Conservation (phyloP, 805 yeast genomes). For the Candida dajiaensis region DNA sequence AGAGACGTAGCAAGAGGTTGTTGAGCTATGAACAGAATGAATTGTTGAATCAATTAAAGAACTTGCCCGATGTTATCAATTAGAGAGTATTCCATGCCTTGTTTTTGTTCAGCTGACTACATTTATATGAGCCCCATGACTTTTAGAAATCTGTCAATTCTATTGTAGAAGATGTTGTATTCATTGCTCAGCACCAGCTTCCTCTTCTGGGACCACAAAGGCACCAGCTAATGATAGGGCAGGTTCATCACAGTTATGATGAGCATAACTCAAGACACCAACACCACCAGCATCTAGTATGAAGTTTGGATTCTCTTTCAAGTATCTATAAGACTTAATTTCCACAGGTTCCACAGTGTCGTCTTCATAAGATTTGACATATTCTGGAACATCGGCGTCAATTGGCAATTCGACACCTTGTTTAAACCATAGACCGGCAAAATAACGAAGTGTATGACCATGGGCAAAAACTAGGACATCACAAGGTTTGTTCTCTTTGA, state of each 20-base stretch:
- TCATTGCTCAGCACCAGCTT: conserved; percentile 27
- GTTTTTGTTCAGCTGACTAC: too few relatives aligned
- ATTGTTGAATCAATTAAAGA: conserved; percentile 39
- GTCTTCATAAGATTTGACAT: conserved; percentile 18
- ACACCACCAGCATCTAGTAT: conserved; percentile 93
- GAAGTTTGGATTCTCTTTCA: conserved; percentile 63
- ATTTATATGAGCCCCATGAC: too few relatives aligned
- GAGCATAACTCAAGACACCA: conserved; percentile 88
- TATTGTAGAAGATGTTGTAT: too few relatives aligned
- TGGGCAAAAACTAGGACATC: conserved; percentile 86
- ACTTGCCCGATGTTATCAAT: conserved; percentile 10
- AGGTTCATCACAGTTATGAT: conserved; percentile 78
- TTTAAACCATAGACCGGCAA: conserved; percentile 82
- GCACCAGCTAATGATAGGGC: conserved; percentile 84
- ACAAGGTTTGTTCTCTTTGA: conserved; percentile 45
- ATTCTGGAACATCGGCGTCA: conserved; percentile 9
- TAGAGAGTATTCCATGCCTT: neutral
- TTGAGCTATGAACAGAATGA: conserved; percentile 50
- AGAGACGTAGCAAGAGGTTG: conserved; percentile 26
- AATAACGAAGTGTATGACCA: conserved; percentile 87
- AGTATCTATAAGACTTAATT: conserved; percentile 27
- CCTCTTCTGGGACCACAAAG: conserved; percentile 64
- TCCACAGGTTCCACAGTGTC: conserved; percentile 28
- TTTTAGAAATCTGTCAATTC: too few relatives aligned
- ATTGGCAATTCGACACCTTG: conserved; percentile 24